Evolutionary conservation across 306 rosid genomes (phyloP).

Genomic region (Psophocarpus tetragonolobus): DNA sequence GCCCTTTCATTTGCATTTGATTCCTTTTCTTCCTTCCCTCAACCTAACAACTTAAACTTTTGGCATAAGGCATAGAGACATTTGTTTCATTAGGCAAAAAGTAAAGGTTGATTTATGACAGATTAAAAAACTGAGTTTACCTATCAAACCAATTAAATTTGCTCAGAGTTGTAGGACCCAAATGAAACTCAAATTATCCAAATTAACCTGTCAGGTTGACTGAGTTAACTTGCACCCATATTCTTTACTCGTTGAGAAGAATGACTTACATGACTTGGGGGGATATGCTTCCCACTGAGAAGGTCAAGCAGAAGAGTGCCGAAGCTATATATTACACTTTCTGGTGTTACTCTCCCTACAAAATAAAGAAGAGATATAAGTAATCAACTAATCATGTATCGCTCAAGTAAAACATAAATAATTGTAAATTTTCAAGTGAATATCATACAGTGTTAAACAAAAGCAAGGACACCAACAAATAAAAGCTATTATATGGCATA

Average conservation of each 20-base stretch:
- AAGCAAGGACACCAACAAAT: conserved; percentile 1
- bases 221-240: not conserved
- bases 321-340: conserved; percentile 81
- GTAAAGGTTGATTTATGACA: not conserved
- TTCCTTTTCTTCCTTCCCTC: not conserved
- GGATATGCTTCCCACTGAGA: conserved; percentile 83
- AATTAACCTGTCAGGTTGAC: conserved; percentile 2
- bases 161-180: not conserved
- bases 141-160: not conserved
- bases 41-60: not conserved
- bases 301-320: conserved; percentile 88
- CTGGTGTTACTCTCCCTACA: conserved; percentile 83
- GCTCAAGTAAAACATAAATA: not conserved
- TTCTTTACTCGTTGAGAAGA: not conserved
- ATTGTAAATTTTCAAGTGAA: not conserved
- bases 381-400: conserved; percentile 23
- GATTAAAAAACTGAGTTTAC: not conserved
- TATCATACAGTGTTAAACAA: not conserved
- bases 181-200: not conserved
- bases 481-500: conserved; percentile 21
- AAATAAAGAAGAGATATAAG: conserved; percentile 26
- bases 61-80: not conserved
- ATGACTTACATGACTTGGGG: conserved; percentile 80
- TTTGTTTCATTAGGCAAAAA: not conserved
- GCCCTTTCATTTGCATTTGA: conserved; percentile 12